Evolutionary conservation across 164 flowering plant species (phyloP), one percentile per base, ranked within the genome.

Genomic region (Hamamelis virginiana): DNA sequence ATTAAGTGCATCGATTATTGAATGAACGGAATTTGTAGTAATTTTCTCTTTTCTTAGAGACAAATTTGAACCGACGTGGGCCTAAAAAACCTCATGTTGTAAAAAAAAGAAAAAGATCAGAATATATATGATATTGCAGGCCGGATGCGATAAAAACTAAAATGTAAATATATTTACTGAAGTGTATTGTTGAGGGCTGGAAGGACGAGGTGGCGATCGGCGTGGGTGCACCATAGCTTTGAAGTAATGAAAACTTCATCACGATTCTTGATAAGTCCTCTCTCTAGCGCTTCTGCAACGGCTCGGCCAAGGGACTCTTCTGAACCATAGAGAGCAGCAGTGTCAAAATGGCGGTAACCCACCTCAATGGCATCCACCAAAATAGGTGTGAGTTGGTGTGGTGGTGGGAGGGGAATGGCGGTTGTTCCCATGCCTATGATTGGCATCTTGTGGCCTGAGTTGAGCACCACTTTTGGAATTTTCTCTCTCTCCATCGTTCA

Each of bases 241-340:
- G 87, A 69, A 1, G 87, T 84, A 60, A 84, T 69, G 70, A 80
- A 84, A 14, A 84, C 41, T 26, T 80, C 81, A 0, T 65, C 65
- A 0, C 84, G 64, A 4, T 68, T 64, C 46, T 76, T 67, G 65
- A 83, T 66, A 13, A 81, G 69, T 9, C 83, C 81, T 15, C 19
- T 67, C 1, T 19, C 12, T n/a, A 80, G 26, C 5, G 82, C 79
- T 67, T 77, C 72, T 6, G 62, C 71, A 15, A 83, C 67, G 10
- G 80, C 80, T 43, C 56, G 22, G 23, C 84, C 82, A 3, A 80
- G 64, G 3, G 75, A 50, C 47, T 66, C 67, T 63, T 83, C 84
- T 0, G 84, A 47, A 13, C 58, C 15, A 48, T 83, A 83, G 18
- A 59, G 0, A 2, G 72, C 46, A 0, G 84, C 84, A 0, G 84